Evolutionary conservation across 257 asterid genomes (phyloP).

Genomic region (Voacanga thouarsii): DNA sequence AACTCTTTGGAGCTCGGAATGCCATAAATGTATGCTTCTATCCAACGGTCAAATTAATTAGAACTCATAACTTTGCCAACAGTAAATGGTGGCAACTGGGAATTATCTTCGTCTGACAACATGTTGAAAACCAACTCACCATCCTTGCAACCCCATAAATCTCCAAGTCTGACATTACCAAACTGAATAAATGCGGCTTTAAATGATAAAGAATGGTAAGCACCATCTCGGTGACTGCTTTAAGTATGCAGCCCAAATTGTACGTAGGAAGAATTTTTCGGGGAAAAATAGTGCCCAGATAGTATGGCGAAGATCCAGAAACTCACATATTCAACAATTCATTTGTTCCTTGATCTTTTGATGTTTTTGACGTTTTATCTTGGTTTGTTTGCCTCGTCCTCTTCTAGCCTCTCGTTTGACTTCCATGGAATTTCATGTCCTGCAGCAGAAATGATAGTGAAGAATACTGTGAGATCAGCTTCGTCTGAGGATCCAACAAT

Average conservation of each 20-base stretch:
- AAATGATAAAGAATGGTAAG: conserved; percentile 11
- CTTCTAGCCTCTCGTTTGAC: conserved; percentile 36
- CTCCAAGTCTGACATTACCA: conserved; percentile 12
- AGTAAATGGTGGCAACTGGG: neutral
- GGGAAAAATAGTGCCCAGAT: neutral
- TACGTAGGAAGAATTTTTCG: neutral
- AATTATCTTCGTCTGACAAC: neutral
- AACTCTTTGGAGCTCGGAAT: no score
- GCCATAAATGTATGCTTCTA: no score
- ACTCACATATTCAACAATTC: no score
- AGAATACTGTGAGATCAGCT: conserved; percentile 63
- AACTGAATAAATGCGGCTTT: conserved; percentile 42
- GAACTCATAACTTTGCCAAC: no score
- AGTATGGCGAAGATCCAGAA: neutral
- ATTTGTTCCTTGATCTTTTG: neutral
- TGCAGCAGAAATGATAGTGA: conserved; percentile 60
- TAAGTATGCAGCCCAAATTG: neutral
- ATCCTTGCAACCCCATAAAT: neutral
- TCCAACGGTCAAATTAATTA: no score
- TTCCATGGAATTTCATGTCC: conserved; percentile 70
- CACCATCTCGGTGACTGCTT: neutral
- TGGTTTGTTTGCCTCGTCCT: conserved; percentile 20
- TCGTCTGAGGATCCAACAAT: conserved; percentile 55
- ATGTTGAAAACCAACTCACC: neutral
- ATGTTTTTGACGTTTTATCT: conserved; percentile 6